These are phyloP conservation scores for Eimeria necatrix DNA, from an alignment of 169 alveolate genomes.

Conservation along the genomic window DNA sequence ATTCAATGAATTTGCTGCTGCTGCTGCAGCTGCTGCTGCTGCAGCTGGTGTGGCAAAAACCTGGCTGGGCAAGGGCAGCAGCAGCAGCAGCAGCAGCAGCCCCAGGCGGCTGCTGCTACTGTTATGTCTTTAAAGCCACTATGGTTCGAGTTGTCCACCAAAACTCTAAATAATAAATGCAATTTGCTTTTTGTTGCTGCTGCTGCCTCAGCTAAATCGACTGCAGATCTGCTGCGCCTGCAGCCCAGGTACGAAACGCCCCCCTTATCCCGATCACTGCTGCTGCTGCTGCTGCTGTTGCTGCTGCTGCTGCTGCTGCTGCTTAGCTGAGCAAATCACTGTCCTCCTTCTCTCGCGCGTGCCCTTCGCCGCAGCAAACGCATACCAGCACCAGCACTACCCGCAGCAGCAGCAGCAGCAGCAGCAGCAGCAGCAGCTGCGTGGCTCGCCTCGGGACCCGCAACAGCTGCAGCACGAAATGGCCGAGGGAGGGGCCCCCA, in stretches of 20 bases:
- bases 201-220: too few relatives aligned
- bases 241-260: background rate
- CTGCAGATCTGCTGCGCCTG: too few relatives aligned
- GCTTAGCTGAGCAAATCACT: background rate
- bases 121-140: too few relatives aligned
- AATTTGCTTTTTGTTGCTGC: background rate
- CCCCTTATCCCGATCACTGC: background rate
- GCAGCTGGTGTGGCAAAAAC: too few relatives aligned
- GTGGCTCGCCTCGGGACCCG: background rate
- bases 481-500: background rate
- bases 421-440: background rate
- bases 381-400: background rate
- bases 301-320: background rate
- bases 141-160: too few relatives aligned
- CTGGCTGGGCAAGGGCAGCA: too few relatives aligned
- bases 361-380: background rate
- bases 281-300: background rate
- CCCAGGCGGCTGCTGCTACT: background rate
- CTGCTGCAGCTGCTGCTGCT: slow-evolving; percentile 1
- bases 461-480: background rate
- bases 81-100: background rate
- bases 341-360: background rate
- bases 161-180: too few relatives aligned
- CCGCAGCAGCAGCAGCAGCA: slow-evolving; percentile 7
- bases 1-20: background rate